Percentiles rank a stretch among this genome's conserved stretches.
phyloP scores from a whole-genome alignment of 495 filamentous ascomycete species.

The Elasticomyces elasticus region DNA sequence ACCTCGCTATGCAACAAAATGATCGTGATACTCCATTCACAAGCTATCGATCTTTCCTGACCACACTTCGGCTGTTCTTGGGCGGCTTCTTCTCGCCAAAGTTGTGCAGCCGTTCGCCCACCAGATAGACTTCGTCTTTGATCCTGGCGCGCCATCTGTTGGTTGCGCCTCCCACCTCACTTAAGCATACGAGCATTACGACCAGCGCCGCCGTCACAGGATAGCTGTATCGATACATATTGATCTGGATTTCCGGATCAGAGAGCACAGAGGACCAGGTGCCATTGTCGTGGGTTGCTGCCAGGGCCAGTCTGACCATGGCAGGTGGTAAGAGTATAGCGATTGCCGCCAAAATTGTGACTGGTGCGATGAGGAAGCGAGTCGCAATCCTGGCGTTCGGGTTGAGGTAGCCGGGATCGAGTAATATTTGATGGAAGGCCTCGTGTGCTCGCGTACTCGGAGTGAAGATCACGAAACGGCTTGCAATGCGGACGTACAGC shows the following conservation, averaged over 20 bases:
- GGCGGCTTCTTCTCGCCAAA: conserved; percentile 53
- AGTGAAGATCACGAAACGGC: conserved; percentile 55
- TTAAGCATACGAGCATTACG: conserved; percentile 35
- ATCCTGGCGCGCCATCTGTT: conserved; percentile 73
- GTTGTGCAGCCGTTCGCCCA: conserved; percentile 88
- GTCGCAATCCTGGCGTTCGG: conserved; percentile 73
- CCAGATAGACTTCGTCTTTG: conserved; percentile 88
- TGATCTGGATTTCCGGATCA: conserved; percentile 9
- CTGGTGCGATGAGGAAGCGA: conserved; percentile 69
- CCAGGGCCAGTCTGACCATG: conserved; percentile 39
- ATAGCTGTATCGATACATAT: conserved; percentile 27
- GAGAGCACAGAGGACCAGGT: background rate
- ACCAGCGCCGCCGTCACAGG: conserved; percentile 39
- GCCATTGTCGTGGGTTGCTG: background rate
- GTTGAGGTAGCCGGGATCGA: conserved; percentile 68
- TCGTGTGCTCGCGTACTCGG: conserved; percentile 57
- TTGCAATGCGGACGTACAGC: conserved; percentile 80
- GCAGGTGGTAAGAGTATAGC: conserved; percentile 52
- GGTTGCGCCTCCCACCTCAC: conserved; percentile 39
- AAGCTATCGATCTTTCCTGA: conserved; percentile 13
- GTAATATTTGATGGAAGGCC: conserved; percentile 59
- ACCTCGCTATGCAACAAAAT: background rate
- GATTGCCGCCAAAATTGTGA: conserved; percentile 44
- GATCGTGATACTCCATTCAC: background rate
- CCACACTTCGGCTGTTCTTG: conserved; percentile 8